Conservation (phyloP, 495 filamentous ascomycete genomes). For the Xylaria sp. region DNA sequence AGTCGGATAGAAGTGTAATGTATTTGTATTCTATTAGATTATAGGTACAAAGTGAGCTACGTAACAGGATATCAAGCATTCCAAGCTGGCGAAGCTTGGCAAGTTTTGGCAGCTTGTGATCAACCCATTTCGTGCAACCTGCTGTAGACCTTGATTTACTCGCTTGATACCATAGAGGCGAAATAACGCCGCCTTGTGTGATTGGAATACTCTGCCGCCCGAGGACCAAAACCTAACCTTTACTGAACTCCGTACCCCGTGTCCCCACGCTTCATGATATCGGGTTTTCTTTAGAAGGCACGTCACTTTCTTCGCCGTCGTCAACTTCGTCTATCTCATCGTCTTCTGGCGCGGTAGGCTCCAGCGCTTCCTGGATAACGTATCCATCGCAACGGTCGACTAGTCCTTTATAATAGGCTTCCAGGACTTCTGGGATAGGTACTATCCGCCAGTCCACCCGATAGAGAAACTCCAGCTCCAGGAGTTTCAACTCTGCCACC, state of each 20-base stretch:
- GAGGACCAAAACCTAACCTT: background rate
- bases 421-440: conserved; percentile 88
- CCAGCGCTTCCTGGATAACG: conserved; percentile 45
- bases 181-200: background rate
- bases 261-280: conserved; percentile 5
- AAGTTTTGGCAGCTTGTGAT: background rate
- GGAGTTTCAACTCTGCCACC: conserved; percentile 82
- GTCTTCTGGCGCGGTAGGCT: conserved; percentile 26
- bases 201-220: conserved; percentile 1
- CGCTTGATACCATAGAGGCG: background rate
- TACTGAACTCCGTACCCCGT: conserved; percentile 16
- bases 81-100: conserved; percentile 6
- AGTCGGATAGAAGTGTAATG: background rate
- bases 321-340: conserved; percentile 33
- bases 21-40: conserved; percentile 16
- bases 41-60: conserved; percentile 12
- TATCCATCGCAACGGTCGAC: conserved; percentile 65
- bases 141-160: background rate
- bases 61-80: background rate
- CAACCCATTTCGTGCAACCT: background rate
- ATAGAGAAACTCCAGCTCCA: conserved; percentile 94
- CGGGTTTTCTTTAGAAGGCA: conserved; percentile 10
- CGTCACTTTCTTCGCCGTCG: conserved; percentile 29
- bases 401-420: conserved; percentile 89
- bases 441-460: conserved; percentile 96